Evolutionary conservation across 2,329 filamentous ascomycete genomes (phyloP), one percentile per base, ranked within the genome.

Genomic region (Pestalotiopsis sp.): DNA sequence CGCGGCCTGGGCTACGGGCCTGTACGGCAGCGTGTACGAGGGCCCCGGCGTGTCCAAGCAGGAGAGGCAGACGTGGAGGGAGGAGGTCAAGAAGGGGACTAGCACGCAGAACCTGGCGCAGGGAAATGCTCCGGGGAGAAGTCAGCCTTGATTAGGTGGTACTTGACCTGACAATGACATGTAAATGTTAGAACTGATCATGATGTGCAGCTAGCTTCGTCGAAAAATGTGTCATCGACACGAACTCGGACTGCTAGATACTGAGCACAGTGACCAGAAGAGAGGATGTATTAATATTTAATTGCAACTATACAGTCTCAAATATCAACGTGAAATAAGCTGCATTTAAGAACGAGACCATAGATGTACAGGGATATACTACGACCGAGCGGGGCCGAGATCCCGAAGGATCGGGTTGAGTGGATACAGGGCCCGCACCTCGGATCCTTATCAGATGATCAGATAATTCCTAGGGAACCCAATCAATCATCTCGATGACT

Each of bases 1-100:
- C 0, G 82, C 81, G 66, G 79, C 82, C 17, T 90, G 87, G 85
- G 87, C 85, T 1, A 85, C 80, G 26, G 88, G 88, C 0, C 65
- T 85, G 60, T 89, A 90, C 74, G 88, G 88, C 0, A 86, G 86
- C 70, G 82, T 86, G 11, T 91, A 90, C 73, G 77, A 82, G 68
- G 88, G 88, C 0, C 88, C 88, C 1, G 88, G 88, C 0, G 86
- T 89, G 1, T 78, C 80, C 9, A 77, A 79, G 57, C 75, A 81
- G 69, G 88, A 90, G 76, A 78, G 88, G 65, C 77, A 78, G 74
- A 86, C 84, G 30, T 89, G 87, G 81, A 75, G 75, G 55, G 78
- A 79, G 68, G 80, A 81, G 22, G 72, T 80, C 4, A 75, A 77
- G 70, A 77, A 75, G 26, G 80, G 78, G 0, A 68, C 67, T 0